Base-by-base conservation (phyloP, 208 protist species). In the Trypanosoma cruzi region DNA sequence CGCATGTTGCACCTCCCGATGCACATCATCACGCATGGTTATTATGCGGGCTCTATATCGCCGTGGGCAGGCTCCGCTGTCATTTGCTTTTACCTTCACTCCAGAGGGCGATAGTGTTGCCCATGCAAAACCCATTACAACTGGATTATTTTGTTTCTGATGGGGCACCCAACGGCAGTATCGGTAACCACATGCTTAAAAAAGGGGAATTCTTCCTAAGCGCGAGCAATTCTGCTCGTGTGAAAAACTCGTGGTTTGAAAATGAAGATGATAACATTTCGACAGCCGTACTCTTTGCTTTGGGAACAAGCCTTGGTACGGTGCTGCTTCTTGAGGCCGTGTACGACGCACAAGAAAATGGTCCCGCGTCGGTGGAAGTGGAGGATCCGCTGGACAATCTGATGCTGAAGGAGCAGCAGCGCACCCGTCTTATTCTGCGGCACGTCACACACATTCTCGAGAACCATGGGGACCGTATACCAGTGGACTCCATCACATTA, bases 151-250 rank as follows among this genome's bases (percentile, higher is more conserved):
- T 2, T 42, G 34, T 16, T 31, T 5, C 4, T 63, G 57, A 36
- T n/a, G 18, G 48, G 10, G 8, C 1, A 8, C 20, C 48, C 28
- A 57, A 3, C 26, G 34, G 14, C 28, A 57, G 28, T 32, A 28
- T 10, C 37, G 18, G 22, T n/a, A 18, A 46, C 20, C 60, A 71
- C 16, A 50, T n/a, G 1, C 60, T 82, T 0, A 46, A 46, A 26
- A 75, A 79, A 18, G 78, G 72, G 16, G 79, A 84, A 28, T 40
- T 56, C 4, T 74, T 84, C 57, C 44, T 65, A 20, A 55, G 48
- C 36, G 64, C 56, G 14, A 77, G 72, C 40, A 40, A 55, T 31
- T 46, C 53, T 29, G 24, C 72, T 34, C 50, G 24, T 53, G 54
- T 60, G 5, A 26, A 42, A n/a, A 32, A 7, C 22, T 8, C 48